Evolutionary conservation across 192 early-diverging fungal genomes (phyloP).

Genomic region (Podila minutissima): DNA sequence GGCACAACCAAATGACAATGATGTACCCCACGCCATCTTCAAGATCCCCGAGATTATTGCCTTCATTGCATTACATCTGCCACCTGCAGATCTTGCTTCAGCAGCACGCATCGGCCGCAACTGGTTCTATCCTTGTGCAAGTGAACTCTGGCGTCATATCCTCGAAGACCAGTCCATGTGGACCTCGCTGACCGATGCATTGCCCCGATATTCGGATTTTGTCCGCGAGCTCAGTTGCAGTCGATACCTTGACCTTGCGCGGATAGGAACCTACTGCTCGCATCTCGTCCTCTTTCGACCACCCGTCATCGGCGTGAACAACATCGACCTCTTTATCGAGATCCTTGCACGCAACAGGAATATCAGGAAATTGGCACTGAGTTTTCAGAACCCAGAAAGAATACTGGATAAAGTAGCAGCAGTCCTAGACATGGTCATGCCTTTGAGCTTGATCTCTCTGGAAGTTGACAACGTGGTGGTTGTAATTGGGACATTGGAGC

Average conservation of each 20-base stretch:
- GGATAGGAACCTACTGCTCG: constrained; percentile 1
- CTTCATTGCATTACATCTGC: constrained; percentile 6
- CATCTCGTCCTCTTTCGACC: constrained; percentile 1
- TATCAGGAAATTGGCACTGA: constrained; percentile 1
- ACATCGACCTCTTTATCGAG: not conserved
- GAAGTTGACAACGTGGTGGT: not conserved
- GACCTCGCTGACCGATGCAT: constrained; percentile 5
- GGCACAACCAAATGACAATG: too few relatives aligned
- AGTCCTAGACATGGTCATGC: not conserved
- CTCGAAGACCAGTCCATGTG: constrained; percentile 28
- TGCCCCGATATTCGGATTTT: constrained; percentile 26
- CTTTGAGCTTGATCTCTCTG: not conserved
- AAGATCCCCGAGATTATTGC: constrained; percentile 14
- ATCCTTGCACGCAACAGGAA: constrained; percentile 13
- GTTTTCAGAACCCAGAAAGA: not conserved
- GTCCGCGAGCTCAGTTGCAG: constrained; percentile 26
- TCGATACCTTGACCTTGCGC: not conserved
- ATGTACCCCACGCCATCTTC: not conserved
- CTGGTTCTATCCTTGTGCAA: constrained; percentile 30
- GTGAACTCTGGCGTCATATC: constrained; percentile 27
- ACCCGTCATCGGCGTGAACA: not conserved
- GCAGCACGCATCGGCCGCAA: constrained; percentile 4
- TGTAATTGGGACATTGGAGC: not conserved
- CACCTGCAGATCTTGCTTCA: constrained; percentile 16
- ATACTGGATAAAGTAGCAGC: not conserved